phyloP scores from a whole-genome alignment of 352 stramenopile species.

The Phytopythium delawarense region DNA sequence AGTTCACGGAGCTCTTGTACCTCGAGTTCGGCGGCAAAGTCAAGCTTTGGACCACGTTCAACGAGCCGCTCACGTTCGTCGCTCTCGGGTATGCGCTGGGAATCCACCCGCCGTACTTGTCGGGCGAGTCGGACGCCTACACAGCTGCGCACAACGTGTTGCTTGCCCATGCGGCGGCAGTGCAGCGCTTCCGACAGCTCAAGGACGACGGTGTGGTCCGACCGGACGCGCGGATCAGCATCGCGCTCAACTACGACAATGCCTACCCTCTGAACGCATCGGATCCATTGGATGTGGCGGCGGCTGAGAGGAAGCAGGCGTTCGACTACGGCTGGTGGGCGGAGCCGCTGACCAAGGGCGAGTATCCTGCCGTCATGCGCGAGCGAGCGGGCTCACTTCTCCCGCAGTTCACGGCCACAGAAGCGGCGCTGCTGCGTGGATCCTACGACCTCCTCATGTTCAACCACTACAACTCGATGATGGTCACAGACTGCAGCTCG shows the following conservation, averaged over 20 bases:
- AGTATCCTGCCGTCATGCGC: conserved; percentile 89
- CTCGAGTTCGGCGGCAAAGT: conserved; percentile 2
- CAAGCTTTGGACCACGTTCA: conserved; percentile 4
- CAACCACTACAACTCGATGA: conserved; percentile 84
- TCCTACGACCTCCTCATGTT: conserved; percentile 91
- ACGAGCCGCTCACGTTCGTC: conserved; percentile 7
- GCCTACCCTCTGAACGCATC: conserved; percentile 58
- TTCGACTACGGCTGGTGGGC: conserved; percentile 89
- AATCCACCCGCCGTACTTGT: background rate
- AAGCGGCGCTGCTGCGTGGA: conserved; percentile 55
- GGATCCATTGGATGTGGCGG: conserved; percentile 24
- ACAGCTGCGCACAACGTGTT: conserved; percentile 79
- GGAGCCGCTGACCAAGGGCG: conserved; percentile 53
- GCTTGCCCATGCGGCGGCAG: conserved; percentile 73
- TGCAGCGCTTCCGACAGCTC: conserved; percentile 66
- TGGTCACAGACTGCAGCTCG: conserved; percentile 31
- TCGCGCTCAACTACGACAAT: conserved; percentile 82
- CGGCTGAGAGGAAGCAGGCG: conserved; percentile 70
- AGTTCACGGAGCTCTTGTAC: conserved; percentile 4
- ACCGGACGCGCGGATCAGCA: conserved; percentile 74
- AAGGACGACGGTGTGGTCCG: conserved; percentile 30
- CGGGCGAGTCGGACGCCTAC: conserved; percentile 17
- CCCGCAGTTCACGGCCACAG: conserved; percentile 72
- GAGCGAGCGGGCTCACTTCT: conserved; percentile 63
- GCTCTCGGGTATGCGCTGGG: background rate